These are phyloP conservation scores for Paraphoma chrysanthemicola DNA, from an alignment of 2,329 filamentous ascomycete species.

Conservation along the genomic window DNA sequence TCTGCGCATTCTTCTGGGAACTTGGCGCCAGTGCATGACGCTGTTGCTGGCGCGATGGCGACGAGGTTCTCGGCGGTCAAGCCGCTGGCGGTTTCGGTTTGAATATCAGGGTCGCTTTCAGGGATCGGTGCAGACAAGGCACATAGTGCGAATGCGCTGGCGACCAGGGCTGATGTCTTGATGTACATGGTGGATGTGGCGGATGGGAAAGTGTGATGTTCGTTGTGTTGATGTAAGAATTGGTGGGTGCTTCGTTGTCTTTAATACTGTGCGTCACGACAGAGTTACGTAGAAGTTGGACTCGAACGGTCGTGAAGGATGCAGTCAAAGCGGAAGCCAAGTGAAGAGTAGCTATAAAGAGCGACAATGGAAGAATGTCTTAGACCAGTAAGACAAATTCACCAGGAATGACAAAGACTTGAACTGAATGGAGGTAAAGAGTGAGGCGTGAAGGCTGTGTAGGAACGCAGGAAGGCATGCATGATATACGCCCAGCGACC, in stretches of 20 bases:
- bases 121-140: conserved; percentile 29
- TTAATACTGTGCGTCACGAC: background rate
- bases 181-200: conserved; percentile 28
- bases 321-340: conserved; percentile 7
- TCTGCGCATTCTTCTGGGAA: conserved; percentile 64
- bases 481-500: conserved; percentile 13
- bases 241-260: background rate
- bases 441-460: conserved; percentile 20
- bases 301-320: background rate
- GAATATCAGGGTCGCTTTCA: conserved; percentile 8
- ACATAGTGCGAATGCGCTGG: conserved; percentile 48
- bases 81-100: conserved; percentile 1
- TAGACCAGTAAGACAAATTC: conserved; percentile 18
- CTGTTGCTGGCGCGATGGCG: conserved; percentile 65
- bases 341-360: conserved; percentile 2
- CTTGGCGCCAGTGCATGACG: conserved; percentile 57
- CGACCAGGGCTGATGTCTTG: conserved; percentile 27
- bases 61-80: conserved; percentile 48
- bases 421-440: conserved; percentile 6
- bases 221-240: background rate
- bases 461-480: conserved; percentile 7
- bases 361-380: conserved; percentile 8
- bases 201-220: background rate
- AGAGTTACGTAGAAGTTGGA: background rate
- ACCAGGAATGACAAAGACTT: conserved; percentile 13